Conservation (phyloP, 106 monocot species). For the Dendrobium chrysotoxum region DNA sequence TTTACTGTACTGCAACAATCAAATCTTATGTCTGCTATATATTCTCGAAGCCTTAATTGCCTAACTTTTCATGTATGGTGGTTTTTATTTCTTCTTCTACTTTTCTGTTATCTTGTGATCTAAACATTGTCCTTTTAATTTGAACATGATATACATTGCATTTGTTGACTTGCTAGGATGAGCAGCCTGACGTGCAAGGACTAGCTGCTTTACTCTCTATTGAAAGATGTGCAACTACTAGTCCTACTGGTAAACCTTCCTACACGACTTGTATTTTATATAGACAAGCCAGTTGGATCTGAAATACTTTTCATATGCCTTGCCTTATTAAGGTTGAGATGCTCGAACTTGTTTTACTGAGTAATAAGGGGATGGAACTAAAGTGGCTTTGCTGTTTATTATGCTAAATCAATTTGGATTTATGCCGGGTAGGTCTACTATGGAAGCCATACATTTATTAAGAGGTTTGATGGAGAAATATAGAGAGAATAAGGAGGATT, state of each 20-base stretch:
- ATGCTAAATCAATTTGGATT: no score
- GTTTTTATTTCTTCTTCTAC: not conserved
- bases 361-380: not conserved
- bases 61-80: not conserved
- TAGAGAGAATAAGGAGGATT: no score
- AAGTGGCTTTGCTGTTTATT: not conserved
- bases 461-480: no score
- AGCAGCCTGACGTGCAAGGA: conserved; percentile 91
- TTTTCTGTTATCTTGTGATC: not conserved
- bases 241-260: conserved; percentile 58
- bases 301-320: not conserved
- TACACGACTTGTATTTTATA: not conserved
- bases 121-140: not conserved
- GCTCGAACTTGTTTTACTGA: not conserved
- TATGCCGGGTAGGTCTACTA: no score
- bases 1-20: no score
- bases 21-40: not conserved
- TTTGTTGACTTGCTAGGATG: conserved; percentile 63
- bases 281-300: not conserved
- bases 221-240: conserved; percentile 86
- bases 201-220: conserved; percentile 60
- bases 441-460: no score
- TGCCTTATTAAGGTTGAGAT: not conserved
- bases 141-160: not conserved
- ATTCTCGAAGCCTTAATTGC: not conserved